These are phyloP conservation scores for Amoeboaphelidium occidentale DNA, from an alignment of 371 early-diverging fungal genomes.

Conservation along the genomic window DNA sequence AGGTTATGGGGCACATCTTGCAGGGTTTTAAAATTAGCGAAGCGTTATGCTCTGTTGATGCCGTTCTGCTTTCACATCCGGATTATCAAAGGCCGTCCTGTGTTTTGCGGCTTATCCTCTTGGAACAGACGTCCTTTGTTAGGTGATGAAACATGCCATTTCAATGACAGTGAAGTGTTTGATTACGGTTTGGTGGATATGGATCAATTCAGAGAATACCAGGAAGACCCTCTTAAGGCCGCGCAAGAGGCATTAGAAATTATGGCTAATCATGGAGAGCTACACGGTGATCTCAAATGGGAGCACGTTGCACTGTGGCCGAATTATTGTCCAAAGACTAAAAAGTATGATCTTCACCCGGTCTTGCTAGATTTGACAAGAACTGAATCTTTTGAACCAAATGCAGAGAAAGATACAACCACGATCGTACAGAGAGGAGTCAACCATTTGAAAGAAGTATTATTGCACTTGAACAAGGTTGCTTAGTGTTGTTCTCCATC, in stretches of 20 bases:
- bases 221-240: neutral
- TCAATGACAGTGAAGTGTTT: neutral
- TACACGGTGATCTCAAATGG: neutral
- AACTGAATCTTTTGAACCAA: neutral
- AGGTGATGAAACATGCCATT: neutral
- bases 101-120: neutral
- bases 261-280: neutral
- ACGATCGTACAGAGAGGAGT: too few relatives aligned
- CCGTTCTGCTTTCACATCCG: neutral
- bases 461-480: too few relatives aligned
- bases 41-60: neutral
- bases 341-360: neutral
- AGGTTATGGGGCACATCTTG: neutral
- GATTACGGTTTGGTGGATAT: neutral
- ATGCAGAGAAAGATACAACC: too few relatives aligned
- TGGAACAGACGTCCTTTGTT: neutral
- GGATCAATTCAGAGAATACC: neutral
- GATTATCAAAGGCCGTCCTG: neutral
- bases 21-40: neutral
- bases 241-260: neutral
- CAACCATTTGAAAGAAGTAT: too few relatives aligned
- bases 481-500: too few relatives aligned
- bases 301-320: neutral
- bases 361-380: neutral
- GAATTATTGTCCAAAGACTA: neutral